Conservation (phyloP, 129 eudicot genomes). For the Tanacetum coccineum region DNA sequence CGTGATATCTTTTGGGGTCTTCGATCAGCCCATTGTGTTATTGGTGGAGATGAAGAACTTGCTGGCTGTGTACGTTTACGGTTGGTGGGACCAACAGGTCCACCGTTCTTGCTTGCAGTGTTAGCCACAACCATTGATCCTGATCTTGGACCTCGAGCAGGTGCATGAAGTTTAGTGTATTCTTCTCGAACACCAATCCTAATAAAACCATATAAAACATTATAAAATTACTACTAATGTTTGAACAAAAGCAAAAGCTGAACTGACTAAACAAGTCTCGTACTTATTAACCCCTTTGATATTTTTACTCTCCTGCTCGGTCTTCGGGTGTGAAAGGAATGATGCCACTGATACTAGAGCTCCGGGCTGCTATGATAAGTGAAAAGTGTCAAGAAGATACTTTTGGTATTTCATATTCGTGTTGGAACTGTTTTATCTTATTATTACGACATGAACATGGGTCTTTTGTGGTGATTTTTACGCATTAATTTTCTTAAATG, state of each 20-base stretch:
- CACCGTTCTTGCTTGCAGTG: constrained; percentile 52
- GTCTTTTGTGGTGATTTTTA: too few species aligned
- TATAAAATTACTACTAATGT: neutral
- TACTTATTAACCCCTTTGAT: constrained; percentile 63
- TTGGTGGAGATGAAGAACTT: constrained; percentile 82
- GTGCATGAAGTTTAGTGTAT: constrained; percentile 44
- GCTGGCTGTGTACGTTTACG: constrained; percentile 62
- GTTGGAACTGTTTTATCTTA: too few species aligned
- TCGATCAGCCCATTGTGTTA: constrained; percentile 75
- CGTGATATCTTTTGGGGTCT: constrained; percentile 88
- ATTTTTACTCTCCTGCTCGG: constrained; percentile 57
- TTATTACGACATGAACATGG: too few species aligned
- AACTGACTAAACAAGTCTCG: constrained; percentile 15
- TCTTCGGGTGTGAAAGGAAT: constrained; percentile 49
- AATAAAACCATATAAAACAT: neutral
- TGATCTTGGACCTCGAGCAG: constrained; percentile 73
- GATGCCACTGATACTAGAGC: constrained; percentile 49
- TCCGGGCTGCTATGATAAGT: constrained; percentile 47
- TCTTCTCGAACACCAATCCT: constrained; percentile 67
- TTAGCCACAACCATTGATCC: constrained; percentile 40
- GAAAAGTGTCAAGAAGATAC: neutral
- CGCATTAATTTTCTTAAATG: too few species aligned
- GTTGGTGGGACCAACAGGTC: constrained; percentile 42
- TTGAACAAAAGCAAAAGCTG: neutral
- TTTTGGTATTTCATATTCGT: too few species aligned